Evolutionary conservation across 257 asterid genomes (phyloP).

Genomic region (Anisodus acutangulus): DNA sequence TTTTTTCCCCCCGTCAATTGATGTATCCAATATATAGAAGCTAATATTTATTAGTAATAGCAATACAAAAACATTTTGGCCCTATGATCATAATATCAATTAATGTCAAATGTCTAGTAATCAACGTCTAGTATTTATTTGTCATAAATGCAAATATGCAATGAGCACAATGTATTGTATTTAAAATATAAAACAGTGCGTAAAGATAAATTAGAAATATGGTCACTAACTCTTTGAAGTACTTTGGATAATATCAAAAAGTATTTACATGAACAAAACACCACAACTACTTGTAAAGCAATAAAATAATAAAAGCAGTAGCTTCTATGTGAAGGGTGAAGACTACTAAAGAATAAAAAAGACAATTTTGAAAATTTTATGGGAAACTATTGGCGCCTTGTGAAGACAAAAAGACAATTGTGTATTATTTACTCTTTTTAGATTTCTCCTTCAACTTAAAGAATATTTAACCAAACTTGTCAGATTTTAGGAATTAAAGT

Average conservation of each 20-base stretch:
- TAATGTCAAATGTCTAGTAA: background rate
- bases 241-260: background rate
- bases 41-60: background rate
- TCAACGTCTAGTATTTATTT: background rate
- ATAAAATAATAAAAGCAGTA: background rate
- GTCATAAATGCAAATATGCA: background rate
- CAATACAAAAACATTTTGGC: constrained; percentile 22
- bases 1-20: background rate
- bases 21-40: background rate
- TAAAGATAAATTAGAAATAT: background rate
- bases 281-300: background rate
- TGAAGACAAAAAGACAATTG: background rate
- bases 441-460: background rate
- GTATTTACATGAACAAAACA: background rate
- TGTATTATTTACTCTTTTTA: background rate
- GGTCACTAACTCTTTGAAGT: background rate
- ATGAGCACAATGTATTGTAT: background rate
- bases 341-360: background rate
- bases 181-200: background rate
- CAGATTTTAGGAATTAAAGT: no score
- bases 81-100: background rate
- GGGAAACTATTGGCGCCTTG: constrained; percentile 2
- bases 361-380: background rate
- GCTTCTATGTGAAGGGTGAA: constrained; percentile 5
- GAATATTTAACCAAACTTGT: background rate